phyloP scores from a whole-genome alignment of 1,284 basidiomycete genomes.

The Laetiporus sulphureus region DNA sequence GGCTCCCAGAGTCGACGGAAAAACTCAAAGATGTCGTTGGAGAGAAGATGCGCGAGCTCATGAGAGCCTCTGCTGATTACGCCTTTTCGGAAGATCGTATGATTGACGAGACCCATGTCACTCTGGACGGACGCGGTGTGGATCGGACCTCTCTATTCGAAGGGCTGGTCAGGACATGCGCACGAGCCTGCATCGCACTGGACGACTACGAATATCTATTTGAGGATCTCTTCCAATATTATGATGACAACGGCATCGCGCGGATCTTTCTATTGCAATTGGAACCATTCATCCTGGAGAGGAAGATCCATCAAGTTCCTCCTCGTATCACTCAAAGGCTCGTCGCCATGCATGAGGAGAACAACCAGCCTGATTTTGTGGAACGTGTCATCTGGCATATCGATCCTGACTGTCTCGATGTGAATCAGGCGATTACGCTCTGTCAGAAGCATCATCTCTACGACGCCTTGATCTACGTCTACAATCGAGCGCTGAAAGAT shows the following conservation, averaged over 20 bases:
- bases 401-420: conserved; percentile 85
- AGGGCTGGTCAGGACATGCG: conserved; percentile 76
- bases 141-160: conserved; percentile 90
- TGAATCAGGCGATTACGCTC: conserved; percentile 87
- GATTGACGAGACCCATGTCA: conserved; percentile 81
- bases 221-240: conserved; percentile 89
- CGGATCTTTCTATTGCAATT: conserved; percentile 85
- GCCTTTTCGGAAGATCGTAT: conserved; percentile 94
- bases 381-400: conserved; percentile 96
- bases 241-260: conserved; percentile 79
- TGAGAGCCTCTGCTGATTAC: conserved; percentile 84
- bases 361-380: conserved; percentile 67
- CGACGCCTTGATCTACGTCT: conserved; percentile 94
- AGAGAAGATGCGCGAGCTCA: conserved; percentile 73
- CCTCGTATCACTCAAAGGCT: conserved; percentile 86
- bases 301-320: conserved; percentile 69
- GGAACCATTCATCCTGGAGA: conserved; percentile 79
- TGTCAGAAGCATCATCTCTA: conserved; percentile 83
- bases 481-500: conserved; percentile 83
- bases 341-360: conserved; percentile 72
- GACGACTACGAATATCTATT: conserved; percentile 84
- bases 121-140: conserved; percentile 82
- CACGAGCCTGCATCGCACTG: conserved; percentile 78
- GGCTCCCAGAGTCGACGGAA: conserved; percentile 65
- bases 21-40: conserved; percentile 66